These are phyloP conservation scores for Ogataea haglerorum DNA, from an alignment of 805 yeast genomes.

Conservation along the genomic window DNA sequence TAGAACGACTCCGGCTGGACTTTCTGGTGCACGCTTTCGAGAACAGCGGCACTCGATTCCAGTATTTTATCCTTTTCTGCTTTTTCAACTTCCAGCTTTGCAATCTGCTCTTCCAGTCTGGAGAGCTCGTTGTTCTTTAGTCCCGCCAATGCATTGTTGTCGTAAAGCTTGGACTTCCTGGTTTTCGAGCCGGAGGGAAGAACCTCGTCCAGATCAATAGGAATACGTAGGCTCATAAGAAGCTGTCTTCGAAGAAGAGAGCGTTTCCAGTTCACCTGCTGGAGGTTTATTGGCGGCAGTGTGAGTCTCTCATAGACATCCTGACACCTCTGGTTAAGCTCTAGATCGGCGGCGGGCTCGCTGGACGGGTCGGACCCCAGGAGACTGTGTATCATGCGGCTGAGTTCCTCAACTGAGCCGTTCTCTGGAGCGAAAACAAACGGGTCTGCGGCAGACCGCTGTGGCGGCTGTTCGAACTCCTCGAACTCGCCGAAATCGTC, in stretches of 20 bases:
- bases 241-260: conserved; percentile 64
- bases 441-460: background rate
- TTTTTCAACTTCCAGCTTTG: conserved; percentile 31
- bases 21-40: conserved; percentile 22
- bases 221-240: conserved; percentile 64
- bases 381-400: background rate
- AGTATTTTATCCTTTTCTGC: conserved; percentile 31
- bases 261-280: conserved; percentile 66
- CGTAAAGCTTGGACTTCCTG: conserved; percentile 12
- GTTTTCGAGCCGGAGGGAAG: conserved; percentile 16
- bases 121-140: conserved; percentile 4
- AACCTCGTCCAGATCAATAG: conserved; percentile 64
- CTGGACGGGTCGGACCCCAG: background rate
- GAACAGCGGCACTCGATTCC: conserved; percentile 18
- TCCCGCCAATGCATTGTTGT: conserved; percentile 9
- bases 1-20: conserved; percentile 29
- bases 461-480: conserved; percentile 7
- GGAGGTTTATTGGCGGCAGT: conserved; percentile 41
- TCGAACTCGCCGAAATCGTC: conserved; percentile 23
- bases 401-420: background rate
- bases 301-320: conserved; percentile 25
- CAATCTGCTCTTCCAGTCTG: conserved; percentile 8
- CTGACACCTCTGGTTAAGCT: conserved; percentile 24
- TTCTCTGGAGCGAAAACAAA: background rate
- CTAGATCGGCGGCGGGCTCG: conserved; percentile 1